A percentile compares a stretch with the other conserved stretches of the same genome.
Conservation (phyloP, 2,329 filamentous ascomycete genomes). For the Periconia macrospinosa region DNA sequence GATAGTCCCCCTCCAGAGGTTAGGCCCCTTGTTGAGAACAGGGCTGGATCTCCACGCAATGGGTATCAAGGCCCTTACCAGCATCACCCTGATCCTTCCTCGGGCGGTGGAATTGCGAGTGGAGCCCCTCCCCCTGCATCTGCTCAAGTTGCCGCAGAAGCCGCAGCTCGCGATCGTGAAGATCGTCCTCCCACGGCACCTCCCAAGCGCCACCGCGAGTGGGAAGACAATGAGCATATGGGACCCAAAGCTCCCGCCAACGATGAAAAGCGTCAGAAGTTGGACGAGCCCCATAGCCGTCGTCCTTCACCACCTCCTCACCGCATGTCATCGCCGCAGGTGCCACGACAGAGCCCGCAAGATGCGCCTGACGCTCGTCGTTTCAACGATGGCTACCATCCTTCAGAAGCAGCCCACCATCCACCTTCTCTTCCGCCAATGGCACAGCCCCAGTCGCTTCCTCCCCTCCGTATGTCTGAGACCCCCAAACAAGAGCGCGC, state of each 20-base stretch:
- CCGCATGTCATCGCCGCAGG: slow-evolving; percentile 57
- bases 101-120: slow-evolving; percentile 64
- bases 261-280: slow-evolving; percentile 81
- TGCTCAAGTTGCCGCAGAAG: slow-evolving; percentile 68
- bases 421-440: slow-evolving; percentile 63
- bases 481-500: slow-evolving; percentile 49
- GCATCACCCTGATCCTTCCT: slow-evolving; percentile 68
- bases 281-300: slow-evolving; percentile 82
- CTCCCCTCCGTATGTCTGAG: slow-evolving; percentile 59
- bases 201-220: slow-evolving; percentile 85
- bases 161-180: slow-evolving; percentile 66
- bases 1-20: slow-evolving; percentile 82
- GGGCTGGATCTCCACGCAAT: slow-evolving; percentile 88
- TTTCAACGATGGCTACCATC: slow-evolving; percentile 79
- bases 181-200: slow-evolving; percentile 72
- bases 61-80: slow-evolving; percentile 82
- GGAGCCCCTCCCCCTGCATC: slow-evolving; percentile 69
- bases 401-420: slow-evolving; percentile 90
- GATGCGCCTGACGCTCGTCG: slow-evolving; percentile 64
- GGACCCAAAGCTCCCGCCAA: slow-evolving; percentile 80
- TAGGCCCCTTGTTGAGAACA: slow-evolving; percentile 78
- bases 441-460: slow-evolving; percentile 51
- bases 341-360: slow-evolving; percentile 73
- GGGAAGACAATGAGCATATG: slow-evolving; percentile 76
- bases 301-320: slow-evolving; percentile 56